Conservation (phyloP, 257 asterid species). For the Petunia secreta region DNA sequence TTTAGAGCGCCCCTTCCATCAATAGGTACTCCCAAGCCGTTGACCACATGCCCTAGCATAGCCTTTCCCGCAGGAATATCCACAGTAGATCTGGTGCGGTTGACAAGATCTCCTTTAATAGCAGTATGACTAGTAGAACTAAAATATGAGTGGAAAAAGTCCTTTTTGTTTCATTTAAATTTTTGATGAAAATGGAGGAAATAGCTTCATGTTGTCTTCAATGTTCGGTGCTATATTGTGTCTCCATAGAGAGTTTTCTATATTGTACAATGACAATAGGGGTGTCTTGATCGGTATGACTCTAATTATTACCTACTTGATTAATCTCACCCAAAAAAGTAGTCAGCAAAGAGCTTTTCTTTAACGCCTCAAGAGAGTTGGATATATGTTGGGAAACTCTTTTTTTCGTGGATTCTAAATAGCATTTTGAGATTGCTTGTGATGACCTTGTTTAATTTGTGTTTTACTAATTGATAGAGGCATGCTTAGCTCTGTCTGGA, state of each 20-base stretch:
- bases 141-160: too few species aligned
- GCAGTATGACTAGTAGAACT: too few species aligned
- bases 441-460: neutral
- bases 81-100: constrained; percentile 17
- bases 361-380: neutral
- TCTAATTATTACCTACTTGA: neutral
- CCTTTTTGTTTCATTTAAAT: neutral
- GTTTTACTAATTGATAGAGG: neutral
- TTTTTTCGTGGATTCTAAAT: neutral
- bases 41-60: constrained; percentile 20
- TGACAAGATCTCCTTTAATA: too few species aligned
- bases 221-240: neutral
- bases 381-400: neutral
- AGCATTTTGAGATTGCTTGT: neutral
- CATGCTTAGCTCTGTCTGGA: neutral
- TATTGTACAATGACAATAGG: neutral
- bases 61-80: constrained; percentile 21
- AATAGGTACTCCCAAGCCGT: constrained; percentile 16
- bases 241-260: neutral
- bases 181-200: neutral
- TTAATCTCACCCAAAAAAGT: constrained; percentile 10
- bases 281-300: neutral
- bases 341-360: neutral
- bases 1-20: constrained; percentile 1
- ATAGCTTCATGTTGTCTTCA: neutral